Base-by-base conservation (phyloP, 805 yeast species). In the Metschnikowia arizonensis region DNA sequence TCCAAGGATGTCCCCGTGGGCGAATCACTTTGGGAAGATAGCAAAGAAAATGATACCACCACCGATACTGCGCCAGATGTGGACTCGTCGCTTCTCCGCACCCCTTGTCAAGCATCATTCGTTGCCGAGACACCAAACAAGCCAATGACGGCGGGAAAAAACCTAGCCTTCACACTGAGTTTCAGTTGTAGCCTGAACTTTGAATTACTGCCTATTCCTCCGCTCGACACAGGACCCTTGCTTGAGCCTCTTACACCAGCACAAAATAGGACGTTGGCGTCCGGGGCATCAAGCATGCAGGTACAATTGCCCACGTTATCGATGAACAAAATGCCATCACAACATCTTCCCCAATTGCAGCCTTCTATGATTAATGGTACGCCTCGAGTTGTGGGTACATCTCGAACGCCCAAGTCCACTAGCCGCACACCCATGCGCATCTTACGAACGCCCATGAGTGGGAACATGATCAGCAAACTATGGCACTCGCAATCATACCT, bases 401-500 rank as follows among this genome's bases (percentile, higher is more conserved):
- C 45, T 32, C 50, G 50, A 12, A 65, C 72, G 4, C 74, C 76
- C n/a, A 68, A 67, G 40, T 55, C 66, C 12, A 54, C 51, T 36
- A 53, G 48, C 34, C 62, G 60, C 44, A 69, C 75, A 12, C 74
- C 74, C 30, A 54, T 68, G 39, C 58, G 68, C 36, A 57, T 55
- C 40, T 56, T 63, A 48, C 60, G 66, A 48, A 65, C 78, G 48
- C 65, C 79, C 43, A 62, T 63, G 60, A 57, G 76, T 55, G 62
- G 65, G 50, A 69, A 79, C 7, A 66, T 73, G 15, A 62, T 74
- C 58, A 74, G 72, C 51, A 79, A 74, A 55, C 64, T 79, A 36
- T 81, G 86, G 84, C 75, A 78, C 54, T 79, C 85, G 17, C 87
- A 87, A 11, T 73, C 82, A 2, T 80, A 79, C 55, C 65, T 81